Evolutionary conservation across 2,329 filamentous ascomycete species (phyloP).

Genomic region (Cordyceps tenuipes): DNA sequence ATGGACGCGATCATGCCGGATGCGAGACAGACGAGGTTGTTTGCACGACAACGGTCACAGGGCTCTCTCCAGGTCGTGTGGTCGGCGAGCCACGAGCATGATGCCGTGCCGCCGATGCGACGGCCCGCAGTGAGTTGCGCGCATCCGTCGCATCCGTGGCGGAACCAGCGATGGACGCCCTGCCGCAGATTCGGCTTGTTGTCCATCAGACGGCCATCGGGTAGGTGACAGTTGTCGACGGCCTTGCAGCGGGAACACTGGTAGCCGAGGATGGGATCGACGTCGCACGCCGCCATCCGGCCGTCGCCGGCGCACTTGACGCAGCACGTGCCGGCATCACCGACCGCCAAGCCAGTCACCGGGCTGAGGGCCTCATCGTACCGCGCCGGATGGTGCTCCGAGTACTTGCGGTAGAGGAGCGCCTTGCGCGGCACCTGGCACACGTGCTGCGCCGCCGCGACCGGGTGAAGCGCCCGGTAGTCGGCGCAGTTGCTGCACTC

Average conservation of each 20-base stretch:
- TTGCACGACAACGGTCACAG: constrained; percentile 17
- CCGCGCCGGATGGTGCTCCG: constrained; percentile 9
- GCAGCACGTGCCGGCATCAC: constrained; percentile 12
- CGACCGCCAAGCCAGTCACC: constrained; percentile 1
- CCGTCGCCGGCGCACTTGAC: constrained; percentile 13
- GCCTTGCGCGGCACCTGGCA: constrained; percentile 13
- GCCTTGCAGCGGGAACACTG: constrained; percentile 16
- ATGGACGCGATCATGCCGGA: constrained; percentile 12
- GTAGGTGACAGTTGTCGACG: background rate
- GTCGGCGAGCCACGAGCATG: constrained; percentile 19
- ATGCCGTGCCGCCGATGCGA: background rate
- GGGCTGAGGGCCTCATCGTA: constrained; percentile 8
- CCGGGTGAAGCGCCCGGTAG: constrained; percentile 12
- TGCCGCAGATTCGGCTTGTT: constrained; percentile 14
- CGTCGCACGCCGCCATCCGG: constrained; percentile 16
- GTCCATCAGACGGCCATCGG: constrained; percentile 6
- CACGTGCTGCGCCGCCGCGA: background rate
- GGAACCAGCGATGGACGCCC: constrained; percentile 17
- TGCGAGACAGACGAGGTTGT: constrained; percentile 17
- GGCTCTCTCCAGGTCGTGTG: constrained; percentile 16
- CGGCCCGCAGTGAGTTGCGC: constrained; percentile 3
- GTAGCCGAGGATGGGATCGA: constrained; percentile 16
- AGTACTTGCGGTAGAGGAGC: constrained; percentile 14
- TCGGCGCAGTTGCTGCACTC: constrained; percentile 22
- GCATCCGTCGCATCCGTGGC: constrained; percentile 19